Conservation (phyloP, 352 stramenopile genomes). For the Elongisporangium prolatum region DNA sequence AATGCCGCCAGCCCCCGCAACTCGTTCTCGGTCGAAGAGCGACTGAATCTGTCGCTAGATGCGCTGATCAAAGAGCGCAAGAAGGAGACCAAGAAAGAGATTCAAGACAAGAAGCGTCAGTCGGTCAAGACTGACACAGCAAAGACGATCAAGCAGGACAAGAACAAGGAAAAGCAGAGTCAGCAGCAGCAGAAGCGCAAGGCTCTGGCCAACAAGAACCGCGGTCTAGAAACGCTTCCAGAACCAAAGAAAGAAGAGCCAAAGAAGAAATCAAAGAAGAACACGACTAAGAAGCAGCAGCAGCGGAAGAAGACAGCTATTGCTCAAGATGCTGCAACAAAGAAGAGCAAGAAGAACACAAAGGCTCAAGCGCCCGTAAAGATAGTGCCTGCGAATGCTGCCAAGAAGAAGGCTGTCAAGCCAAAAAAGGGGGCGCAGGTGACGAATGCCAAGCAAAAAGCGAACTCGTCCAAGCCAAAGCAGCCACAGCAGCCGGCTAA, state of each 20-base stretch:
- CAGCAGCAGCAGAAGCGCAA: slow-evolving; percentile 30
- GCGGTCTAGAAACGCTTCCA: slow-evolving; percentile 15
- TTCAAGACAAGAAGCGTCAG: slow-evolving; percentile 27
- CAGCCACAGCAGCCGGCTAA: slow-evolving; percentile 7
- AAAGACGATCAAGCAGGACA: slow-evolving; percentile 12
- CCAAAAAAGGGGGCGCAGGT: slow-evolving; percentile 5
- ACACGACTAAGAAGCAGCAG: slow-evolving; percentile 19
- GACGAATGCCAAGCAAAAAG: slow-evolving; percentile 9
- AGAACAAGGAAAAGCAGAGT: slow-evolving; percentile 14
- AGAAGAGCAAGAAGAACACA: neutral
- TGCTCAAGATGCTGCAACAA: too few relatives aligned
- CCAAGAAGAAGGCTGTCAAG: slow-evolving; percentile 11
- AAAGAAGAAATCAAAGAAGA: slow-evolving; percentile 5
- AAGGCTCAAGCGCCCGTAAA: slow-evolving; percentile 1
- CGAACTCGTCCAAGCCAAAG: neutral
- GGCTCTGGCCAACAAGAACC: slow-evolving; percentile 42
- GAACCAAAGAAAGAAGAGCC: slow-evolving; percentile 1
- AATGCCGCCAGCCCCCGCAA: slow-evolving; percentile 3
- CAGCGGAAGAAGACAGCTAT: slow-evolving; percentile 3
- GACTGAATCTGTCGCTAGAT: slow-evolving; percentile 45
- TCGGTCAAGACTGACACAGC: slow-evolving; percentile 15
- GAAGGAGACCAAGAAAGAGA: slow-evolving; percentile 49
- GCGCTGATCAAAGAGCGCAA: slow-evolving; percentile 67
- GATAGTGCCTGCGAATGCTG: slow-evolving; percentile 4
- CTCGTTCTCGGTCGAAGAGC: slow-evolving; percentile 21